Percentiles rank a stretch among this genome's conserved stretches.
Evolutionary conservation across 371 early-diverging fungal species (phyloP).

Genomic region (Mucor velutinosus): DNA sequence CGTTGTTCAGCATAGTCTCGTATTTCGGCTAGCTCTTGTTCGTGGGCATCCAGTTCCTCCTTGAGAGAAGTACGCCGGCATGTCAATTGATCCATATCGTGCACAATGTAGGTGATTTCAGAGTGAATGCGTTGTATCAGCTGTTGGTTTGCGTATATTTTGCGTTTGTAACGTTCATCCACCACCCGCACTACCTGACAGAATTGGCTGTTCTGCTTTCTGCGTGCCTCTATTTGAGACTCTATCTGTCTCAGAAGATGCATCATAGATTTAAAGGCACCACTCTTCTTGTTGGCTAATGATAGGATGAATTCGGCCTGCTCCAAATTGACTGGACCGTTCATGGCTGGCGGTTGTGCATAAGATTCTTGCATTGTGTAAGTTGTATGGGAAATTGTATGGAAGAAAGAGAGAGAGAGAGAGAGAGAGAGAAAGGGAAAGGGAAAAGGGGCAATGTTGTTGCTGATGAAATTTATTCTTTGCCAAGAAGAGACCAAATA

Average conservation of each 20-base stretch:
- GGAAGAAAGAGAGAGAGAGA: neutral
- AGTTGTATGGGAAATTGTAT: neutral
- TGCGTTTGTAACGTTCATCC: conserved; percentile 3
- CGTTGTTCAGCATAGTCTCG: conserved; percentile 33
- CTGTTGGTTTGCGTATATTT: conserved; percentile 15
- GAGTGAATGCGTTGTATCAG: conserved; percentile 7
- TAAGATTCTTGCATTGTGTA: neutral
- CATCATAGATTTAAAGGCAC: conserved; percentile 23
- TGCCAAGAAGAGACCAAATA: conserved; percentile 15
- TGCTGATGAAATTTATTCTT: neutral
- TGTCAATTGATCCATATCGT: conserved; percentile 11
- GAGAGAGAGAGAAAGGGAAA: neutral
- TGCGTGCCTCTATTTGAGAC: conserved; percentile 12
- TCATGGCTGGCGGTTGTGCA: neutral
- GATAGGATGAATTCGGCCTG: conserved; percentile 25
- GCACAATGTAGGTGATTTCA: conserved; percentile 13
- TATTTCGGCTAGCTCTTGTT: conserved; percentile 16
- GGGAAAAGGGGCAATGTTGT: neutral
- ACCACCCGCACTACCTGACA: conserved; percentile 12
- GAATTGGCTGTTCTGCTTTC: conserved; percentile 17
- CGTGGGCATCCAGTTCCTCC: conserved; percentile 15
- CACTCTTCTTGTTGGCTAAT: conserved; percentile 10
- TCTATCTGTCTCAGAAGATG: conserved; percentile 20
- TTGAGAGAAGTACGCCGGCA: conserved; percentile 7
- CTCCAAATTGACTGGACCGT: conserved; percentile 9